A percentile compares a stretch with the other conserved stretches of the same genome.
Conservation (phyloP, 148 eudicot species). For the Amaranthus cruentus region DNA sequence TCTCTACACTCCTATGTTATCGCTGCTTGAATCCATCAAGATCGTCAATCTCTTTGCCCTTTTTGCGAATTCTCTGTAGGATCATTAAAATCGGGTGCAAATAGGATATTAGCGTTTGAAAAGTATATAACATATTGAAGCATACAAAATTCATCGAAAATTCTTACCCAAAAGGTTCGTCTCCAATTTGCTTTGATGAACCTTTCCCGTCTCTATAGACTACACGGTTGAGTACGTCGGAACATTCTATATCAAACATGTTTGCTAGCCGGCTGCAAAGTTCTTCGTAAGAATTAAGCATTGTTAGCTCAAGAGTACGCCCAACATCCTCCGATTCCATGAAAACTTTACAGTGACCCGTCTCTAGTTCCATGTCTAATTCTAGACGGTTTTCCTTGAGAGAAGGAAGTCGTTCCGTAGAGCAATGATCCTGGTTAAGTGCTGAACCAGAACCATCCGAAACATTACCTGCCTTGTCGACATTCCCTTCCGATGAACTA, state of each 20-base stretch:
- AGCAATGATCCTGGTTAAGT: conserved; percentile 29
- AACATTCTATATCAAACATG: conserved; percentile 55
- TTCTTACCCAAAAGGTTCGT: conserved; percentile 62
- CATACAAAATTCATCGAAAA: neutral
- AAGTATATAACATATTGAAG: neutral
- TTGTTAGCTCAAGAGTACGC: conserved; percentile 58
- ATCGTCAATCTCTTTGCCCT: conserved; percentile 73
- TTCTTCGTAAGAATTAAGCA: conserved; percentile 63
- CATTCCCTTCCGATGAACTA: conserved; percentile 49
- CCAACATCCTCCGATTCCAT: conserved; percentile 66
- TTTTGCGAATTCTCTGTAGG: conserved; percentile 65
- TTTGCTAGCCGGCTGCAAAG: conserved; percentile 48
- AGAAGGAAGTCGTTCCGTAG: conserved; percentile 30
- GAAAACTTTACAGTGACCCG: conserved; percentile 60
- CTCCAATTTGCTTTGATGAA: conserved; percentile 54
- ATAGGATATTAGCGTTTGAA: neutral
- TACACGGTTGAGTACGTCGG: conserved; percentile 56
- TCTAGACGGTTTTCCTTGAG: conserved; percentile 29
- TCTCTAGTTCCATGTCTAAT: conserved; percentile 35
- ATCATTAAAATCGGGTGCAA: neutral
- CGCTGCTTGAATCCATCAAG: conserved; percentile 52
- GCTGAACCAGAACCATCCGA: conserved; percentile 56
- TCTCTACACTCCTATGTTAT: conserved; percentile 35
- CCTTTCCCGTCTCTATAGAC: conserved; percentile 50
- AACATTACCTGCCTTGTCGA: conserved; percentile 38